Evolutionary conservation across 2,329 filamentous ascomycete species (phyloP).

Genomic region (Fusarium torreyae): DNA sequence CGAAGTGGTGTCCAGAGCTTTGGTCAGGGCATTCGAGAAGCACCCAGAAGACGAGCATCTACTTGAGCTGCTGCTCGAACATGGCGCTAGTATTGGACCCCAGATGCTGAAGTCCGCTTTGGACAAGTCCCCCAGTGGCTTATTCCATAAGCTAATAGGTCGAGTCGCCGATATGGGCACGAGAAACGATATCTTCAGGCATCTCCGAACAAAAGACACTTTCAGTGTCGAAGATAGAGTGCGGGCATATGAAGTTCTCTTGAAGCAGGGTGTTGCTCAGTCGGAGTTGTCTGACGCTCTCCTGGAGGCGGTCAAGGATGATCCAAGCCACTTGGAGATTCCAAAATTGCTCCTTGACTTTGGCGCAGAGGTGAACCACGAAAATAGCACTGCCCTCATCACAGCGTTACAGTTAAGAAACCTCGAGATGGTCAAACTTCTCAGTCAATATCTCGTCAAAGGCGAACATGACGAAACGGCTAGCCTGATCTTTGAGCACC

Average conservation of each 20-base stretch:
- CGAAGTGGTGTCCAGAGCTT: slow-evolving; percentile 6
- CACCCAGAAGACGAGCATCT: slow-evolving; percentile 18
- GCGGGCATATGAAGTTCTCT: background rate
- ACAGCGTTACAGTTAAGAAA: background rate
- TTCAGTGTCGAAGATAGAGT: background rate
- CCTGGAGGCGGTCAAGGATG: background rate
- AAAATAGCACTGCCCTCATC: background rate
- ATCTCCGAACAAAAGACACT: background rate
- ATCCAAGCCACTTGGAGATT: background rate
- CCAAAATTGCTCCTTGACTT: slow-evolving; percentile 4
- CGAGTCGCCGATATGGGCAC: background rate
- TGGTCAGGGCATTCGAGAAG: background rate
- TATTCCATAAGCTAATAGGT: slow-evolving; percentile 1
- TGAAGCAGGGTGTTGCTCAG: background rate
- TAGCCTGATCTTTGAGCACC: slow-evolving; percentile 9
- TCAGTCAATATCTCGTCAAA: slow-evolving; percentile 11
- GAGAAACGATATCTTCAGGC: background rate
- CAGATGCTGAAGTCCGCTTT: slow-evolving; percentile 1
- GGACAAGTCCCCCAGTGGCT: background rate
- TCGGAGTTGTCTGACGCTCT: slow-evolving; percentile 15
- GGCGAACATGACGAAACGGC: slow-evolving; percentile 3
- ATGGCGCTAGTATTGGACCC: slow-evolving; percentile 1
- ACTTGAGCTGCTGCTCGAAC: background rate
- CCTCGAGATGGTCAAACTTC: background rate
- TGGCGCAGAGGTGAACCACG: slow-evolving; percentile 9